Percentiles rank a stretch among this genome's conserved stretches.
Evolutionary conservation across 2,329 filamentous ascomycete genomes (phyloP).

Genomic region (Venturia oleaginea): DNA sequence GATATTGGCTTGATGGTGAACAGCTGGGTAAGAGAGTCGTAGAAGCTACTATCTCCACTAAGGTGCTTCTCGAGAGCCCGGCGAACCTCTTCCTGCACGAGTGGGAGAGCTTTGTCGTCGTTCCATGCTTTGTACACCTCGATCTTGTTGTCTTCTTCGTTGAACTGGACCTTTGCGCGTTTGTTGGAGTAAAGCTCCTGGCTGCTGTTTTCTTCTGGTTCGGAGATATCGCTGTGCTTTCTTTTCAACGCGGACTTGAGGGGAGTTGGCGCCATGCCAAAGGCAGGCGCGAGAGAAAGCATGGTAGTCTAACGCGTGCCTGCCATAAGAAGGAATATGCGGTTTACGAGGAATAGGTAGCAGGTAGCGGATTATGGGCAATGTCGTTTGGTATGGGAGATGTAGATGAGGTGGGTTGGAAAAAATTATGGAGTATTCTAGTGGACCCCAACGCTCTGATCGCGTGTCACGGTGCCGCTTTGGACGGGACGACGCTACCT

Average conservation of each 20-base stretch:
- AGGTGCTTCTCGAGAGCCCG: constrained; percentile 47
- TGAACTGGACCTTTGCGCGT: constrained; percentile 11
- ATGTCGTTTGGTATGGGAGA: not conserved
- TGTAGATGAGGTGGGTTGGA: not conserved
- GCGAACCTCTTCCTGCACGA: constrained; percentile 53
- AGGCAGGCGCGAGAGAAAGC: constrained; percentile 5
- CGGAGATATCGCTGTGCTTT: constrained; percentile 7
- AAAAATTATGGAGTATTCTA: not conserved
- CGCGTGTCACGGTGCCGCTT: not conserved
- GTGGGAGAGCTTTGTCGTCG: constrained; percentile 44
- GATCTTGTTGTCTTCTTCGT: constrained; percentile 5
- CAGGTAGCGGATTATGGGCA: not conserved
- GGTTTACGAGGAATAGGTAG: not conserved
- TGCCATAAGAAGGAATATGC: not conserved
- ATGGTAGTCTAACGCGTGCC: constrained; percentile 4
- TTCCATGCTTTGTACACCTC: constrained; percentile 34
- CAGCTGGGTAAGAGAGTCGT: constrained; percentile 47
- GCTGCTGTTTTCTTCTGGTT: not conserved
- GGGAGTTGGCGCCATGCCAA: constrained; percentile 2
- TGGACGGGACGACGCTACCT: not conserved
- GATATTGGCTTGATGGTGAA: constrained; percentile 40
- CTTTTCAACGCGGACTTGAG: constrained; percentile 12
- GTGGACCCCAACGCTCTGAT: not conserved
- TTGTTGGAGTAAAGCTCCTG: constrained; percentile 1
- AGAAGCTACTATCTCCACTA: constrained; percentile 43